phyloP scores from a whole-genome alignment of 331 rosid genomes.

The Stylosanthes scabra region DNA sequence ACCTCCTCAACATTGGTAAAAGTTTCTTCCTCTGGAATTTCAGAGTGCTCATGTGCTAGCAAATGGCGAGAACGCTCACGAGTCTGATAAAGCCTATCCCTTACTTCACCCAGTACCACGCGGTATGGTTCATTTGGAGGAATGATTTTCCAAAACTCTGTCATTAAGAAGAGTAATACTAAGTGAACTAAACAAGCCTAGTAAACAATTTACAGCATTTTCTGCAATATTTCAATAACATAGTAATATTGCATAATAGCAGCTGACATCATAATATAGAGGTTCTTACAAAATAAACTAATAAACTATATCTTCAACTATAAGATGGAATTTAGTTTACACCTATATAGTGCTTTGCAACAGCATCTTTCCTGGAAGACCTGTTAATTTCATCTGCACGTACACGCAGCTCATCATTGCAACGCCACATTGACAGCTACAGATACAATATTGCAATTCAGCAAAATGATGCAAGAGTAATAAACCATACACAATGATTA shows the following conservation, averaged over 20 bases:
- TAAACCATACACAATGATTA: conserved; percentile 23
- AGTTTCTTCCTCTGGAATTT: conserved; percentile 82
- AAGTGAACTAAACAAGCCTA: conserved; percentile 23
- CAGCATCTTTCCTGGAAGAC: conserved; percentile 76
- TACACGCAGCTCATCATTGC: conserved; percentile 87
- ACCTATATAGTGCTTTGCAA: conserved; percentile 97
- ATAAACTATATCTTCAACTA: not conserved
- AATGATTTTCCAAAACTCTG: conserved; percentile 92
- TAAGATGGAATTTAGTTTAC: conserved; percentile 27
- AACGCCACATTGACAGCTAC: conserved; percentile 99
- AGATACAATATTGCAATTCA: conserved; percentile 32
- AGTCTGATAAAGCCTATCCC: conserved; percentile 90
- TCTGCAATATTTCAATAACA: not conserved
- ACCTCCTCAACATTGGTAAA: conserved; percentile 82
- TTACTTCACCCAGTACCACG: conserved; percentile 81
- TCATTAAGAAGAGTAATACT: conserved; percentile 17
- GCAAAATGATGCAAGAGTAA: not conserved
- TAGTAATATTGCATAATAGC: not conserved
- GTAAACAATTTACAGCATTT: not conserved
- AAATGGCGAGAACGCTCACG: conserved; percentile 94
- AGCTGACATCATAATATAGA: conserved; percentile 8
- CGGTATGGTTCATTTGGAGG: conserved; percentile 92
- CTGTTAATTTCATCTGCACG: conserved; percentile 73
- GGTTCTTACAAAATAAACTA: not conserved
- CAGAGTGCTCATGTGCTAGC: conserved; percentile 81